Base-by-base conservation (phyloP, 2,329 filamentous ascomycete genomes). In the Mariannaea sp. region DNA sequence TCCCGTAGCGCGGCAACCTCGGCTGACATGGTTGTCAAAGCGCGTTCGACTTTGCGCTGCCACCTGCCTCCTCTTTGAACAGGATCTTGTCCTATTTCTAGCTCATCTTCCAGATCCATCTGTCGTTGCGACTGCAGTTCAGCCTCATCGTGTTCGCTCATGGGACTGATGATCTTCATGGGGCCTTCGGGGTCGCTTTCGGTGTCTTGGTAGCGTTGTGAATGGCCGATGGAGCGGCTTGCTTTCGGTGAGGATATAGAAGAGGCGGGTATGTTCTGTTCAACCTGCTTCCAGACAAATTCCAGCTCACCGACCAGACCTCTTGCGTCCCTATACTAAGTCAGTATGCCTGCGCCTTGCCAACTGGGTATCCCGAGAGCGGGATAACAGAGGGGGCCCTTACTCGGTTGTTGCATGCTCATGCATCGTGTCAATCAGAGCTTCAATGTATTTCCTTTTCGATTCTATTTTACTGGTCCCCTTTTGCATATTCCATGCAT, bases 221-320 rank as follows among this genome's bases (percentile, higher is more conserved):
- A 70, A 57, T 60, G 60, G 35, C 56, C 59, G 24, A 53, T 60
- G 13, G 62, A 65, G 49, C 69, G 71, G 49, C 69, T 72, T 20
- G 75, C 74, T 59, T 80, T 77, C n/a, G 81, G 79, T 2, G 80
- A 83, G 9, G 81, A 80, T 33, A 81, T 70, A 32, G 85, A 75
- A 30, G 87, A 85, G 14, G 82, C 84, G 4, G 87, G 84, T 9
- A 84, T 84, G 65, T 93, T 97, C 63, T 88, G 88, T 72, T 94
- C 96, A 65, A 99, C 93, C 71, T 97, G 94, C 64, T 97, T 92
- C 94, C 94, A 99, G 32, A 99, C 93, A 66, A 97, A 99, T 74
- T 99, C 94, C n/a, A 99, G 83, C 72, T 99, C 94, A 8, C 86
- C 81, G 30, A 97, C 92, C 32, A 99, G 80, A 73, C 96, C 92